A percentile compares a stretch with the other conserved stretches of the same genome.
These are phyloP conservation scores for Lachnellula occidentalis DNA, from an alignment of 2,329 filamentous ascomycete genomes.

Conservation along the genomic window DNA sequence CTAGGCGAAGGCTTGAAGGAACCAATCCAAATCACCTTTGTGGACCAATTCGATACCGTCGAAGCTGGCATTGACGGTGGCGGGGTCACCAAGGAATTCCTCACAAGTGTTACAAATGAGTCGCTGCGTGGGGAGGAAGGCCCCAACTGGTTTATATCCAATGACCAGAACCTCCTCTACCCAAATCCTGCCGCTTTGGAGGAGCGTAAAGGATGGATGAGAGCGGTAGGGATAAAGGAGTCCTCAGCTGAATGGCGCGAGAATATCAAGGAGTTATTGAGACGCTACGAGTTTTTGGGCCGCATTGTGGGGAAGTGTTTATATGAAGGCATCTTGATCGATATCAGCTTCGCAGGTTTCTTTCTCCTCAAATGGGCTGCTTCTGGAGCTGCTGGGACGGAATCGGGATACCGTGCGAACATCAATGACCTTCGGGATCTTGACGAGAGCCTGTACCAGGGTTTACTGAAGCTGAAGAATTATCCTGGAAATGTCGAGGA, in stretches of 20 bases:
- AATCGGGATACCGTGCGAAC: slow-evolving; percentile 76
- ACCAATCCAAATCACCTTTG: slow-evolving; percentile 92
- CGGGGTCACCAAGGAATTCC: slow-evolving; percentile 94
- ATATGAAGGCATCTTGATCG: slow-evolving; percentile 93
- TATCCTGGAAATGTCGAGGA: slow-evolving; percentile 75
- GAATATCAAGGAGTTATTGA: slow-evolving; percentile 55
- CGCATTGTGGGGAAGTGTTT: slow-evolving; percentile 93
- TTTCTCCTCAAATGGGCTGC: slow-evolving; percentile 95
- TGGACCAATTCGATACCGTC: slow-evolving; percentile 78
- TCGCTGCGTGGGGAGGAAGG: slow-evolving; percentile 62
- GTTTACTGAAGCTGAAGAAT: slow-evolving; percentile 77
- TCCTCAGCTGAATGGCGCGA: slow-evolving; percentile 51
- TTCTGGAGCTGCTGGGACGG: slow-evolving; percentile 59
- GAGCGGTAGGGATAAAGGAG: slow-evolving; percentile 45
- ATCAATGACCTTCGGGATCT: slow-evolving; percentile 91
- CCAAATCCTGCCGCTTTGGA: slow-evolving; percentile 79
- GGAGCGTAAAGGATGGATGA: slow-evolving; percentile 55
- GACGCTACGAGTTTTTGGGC: slow-evolving; percentile 84
- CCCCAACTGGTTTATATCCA: slow-evolving; percentile 70
- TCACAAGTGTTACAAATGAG: slow-evolving; percentile 81
- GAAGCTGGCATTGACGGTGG: slow-evolving; percentile 97
- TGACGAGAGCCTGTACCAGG: slow-evolving; percentile 85
- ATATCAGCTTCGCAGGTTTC: slow-evolving; percentile 89
- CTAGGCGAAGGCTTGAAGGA: slow-evolving; percentile 84
- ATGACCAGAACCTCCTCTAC: slow-evolving; percentile 79